Base-by-base conservation (phyloP, 2,329 filamentous ascomycete species). In the Fusarium stilboides region DNA sequence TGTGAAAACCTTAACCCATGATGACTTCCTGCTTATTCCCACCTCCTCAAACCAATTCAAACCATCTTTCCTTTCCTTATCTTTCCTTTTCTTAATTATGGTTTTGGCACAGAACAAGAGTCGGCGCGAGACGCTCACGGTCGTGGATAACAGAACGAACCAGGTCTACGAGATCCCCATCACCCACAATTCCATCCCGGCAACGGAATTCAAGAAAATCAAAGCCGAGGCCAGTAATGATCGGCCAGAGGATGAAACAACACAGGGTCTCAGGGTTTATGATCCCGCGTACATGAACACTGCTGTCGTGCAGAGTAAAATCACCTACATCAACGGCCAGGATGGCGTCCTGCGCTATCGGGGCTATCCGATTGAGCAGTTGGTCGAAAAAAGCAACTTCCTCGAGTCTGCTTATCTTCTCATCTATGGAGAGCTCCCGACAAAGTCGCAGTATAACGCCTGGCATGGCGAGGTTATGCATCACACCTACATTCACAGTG, bases 211-310 rank as follows among this genome's bases (percentile, higher is more conserved):
- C 77, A 86, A 86, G 73, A 83, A 84, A 73, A 85, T 86, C 73
- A 82, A 80, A 69, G 79, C 81, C 5, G 47, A 69, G 28, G 31
- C 75, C 17, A 67, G 73, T 13, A 68, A 77, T 51, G 80, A 80
- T 68, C 79, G 81, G 19, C 71, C 78, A 12, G 82, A 85, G 56
- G 80, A 85, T 73, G 83, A 85, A 77, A 83, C 81, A 4, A 78
- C 77, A 12, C 83, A 85, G 68, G 84, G 84, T 13, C 80, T 86
- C n/a, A 75, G 83, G 22, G 78, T 86, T 36, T 85, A 80, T 56
- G 84, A 86, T 74, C 83, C 84, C n/a, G 84, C 81, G 4, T 86
- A 84, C 76, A 83, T 85, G 80, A 86, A 86, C 78, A 86, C 84
- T 3, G 83, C 84, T 19, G 84, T 85, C 3, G 80, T 85, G 20